These are phyloP conservation scores for Trichoderma parareesei DNA, from an alignment of 495 filamentous ascomycete genomes.

Conservation along the genomic window DNA sequence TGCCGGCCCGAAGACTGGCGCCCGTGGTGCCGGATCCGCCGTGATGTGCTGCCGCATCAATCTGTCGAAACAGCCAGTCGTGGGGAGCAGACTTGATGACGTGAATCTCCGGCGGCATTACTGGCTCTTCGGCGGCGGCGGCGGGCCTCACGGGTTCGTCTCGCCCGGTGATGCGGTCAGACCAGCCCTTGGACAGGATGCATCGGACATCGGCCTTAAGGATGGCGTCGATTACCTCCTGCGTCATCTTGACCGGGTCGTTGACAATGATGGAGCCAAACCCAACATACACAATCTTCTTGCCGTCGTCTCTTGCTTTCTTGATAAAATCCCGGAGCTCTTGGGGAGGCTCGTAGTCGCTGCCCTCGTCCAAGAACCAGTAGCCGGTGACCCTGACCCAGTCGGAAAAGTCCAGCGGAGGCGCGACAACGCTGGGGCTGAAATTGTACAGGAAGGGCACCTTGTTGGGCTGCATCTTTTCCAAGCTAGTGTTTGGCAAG, in stretches of 20 bases:
- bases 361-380: constrained; percentile 87
- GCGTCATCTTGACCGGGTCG: constrained; percentile 78
- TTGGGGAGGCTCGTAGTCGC: constrained; percentile 63
- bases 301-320: constrained; percentile 67
- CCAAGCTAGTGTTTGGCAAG: constrained; percentile 70
- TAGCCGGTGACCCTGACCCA: constrained; percentile 97
- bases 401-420: constrained; percentile 91
- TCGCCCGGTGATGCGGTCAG: constrained; percentile 57
- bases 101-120: constrained; percentile 70
- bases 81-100: constrained; percentile 89
- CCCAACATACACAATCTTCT: constrained; percentile 93
- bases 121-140: constrained; percentile 49
- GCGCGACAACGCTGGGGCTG: constrained; percentile 82
- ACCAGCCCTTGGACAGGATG: constrained; percentile 98
- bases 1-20: constrained; percentile 81
- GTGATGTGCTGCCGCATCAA: constrained; percentile 92
- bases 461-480: constrained; percentile 92
- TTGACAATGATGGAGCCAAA: constrained; percentile 96
- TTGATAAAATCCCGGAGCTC: constrained; percentile 75
- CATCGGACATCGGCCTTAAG: constrained; percentile 89
- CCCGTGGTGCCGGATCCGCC: constrained; percentile 94
- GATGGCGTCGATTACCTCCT: constrained; percentile 83
- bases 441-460: constrained; percentile 98
- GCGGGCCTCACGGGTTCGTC: constrained; percentile 29
- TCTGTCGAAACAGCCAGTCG: constrained; percentile 91